A percentile compares a stretch with the other conserved stretches of the same genome.
Conservation (phyloP, 805 yeast genomes). For the Candida awuae region DNA sequence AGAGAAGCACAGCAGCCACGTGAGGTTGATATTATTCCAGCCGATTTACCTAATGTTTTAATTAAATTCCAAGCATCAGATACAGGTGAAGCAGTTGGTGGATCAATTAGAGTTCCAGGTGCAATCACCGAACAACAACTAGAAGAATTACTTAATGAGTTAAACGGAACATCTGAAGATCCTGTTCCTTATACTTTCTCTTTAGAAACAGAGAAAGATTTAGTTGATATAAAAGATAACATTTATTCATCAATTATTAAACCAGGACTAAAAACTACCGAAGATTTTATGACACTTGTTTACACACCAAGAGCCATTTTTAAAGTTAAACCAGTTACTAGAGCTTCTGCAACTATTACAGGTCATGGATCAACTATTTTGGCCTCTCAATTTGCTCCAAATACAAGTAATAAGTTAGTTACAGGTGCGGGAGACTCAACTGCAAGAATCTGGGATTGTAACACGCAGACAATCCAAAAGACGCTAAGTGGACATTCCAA, state of each 20-base stretch:
- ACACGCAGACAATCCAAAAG: constrained; percentile 82
- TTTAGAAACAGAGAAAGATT: constrained; percentile 41
- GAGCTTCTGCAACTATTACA: constrained; percentile 85
- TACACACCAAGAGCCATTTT: constrained; percentile 94
- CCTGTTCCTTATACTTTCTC: constrained; percentile 89
- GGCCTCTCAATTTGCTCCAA: constrained; percentile 90
- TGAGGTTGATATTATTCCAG: constrained; percentile 66
- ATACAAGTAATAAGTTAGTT: constrained; percentile 74
- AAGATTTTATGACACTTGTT: constrained; percentile 83
- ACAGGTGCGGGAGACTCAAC: constrained; percentile 97
- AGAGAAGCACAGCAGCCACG: constrained; percentile 75
- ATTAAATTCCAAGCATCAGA: constrained; percentile 89
- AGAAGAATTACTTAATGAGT: constrained; percentile 77
- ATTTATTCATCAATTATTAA: constrained; percentile 73
- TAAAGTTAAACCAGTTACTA: constrained; percentile 83
- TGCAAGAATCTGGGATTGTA: constrained; percentile 94
- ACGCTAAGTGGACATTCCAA: constrained; percentile 79
- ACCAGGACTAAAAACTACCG: constrained; percentile 83
- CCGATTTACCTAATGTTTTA: constrained; percentile 77
- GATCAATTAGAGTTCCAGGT: constrained; percentile 87
- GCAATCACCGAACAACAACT: constrained; percentile 76
- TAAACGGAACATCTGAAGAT: constrained; percentile 63
- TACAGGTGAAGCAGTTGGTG: constrained; percentile 80
- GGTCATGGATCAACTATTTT: constrained; percentile 94
- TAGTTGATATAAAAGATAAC: constrained; percentile 71